phyloP scores from a whole-genome alignment of 768 basidiomycete genomes.

The Cubamyces lactineus region DNA sequence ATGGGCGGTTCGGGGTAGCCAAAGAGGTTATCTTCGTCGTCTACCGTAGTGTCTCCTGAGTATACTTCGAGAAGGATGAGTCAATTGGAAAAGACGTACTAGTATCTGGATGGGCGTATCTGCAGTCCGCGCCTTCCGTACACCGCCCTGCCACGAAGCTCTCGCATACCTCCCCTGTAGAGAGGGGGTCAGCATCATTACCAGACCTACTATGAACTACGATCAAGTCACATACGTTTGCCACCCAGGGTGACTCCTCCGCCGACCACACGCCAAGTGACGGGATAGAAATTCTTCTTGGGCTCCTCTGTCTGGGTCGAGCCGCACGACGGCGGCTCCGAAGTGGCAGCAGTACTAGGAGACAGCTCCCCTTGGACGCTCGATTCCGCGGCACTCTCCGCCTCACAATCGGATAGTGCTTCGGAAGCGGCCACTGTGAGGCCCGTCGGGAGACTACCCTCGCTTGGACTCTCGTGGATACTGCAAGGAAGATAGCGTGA shows the following conservation, averaged over 20 bases:
- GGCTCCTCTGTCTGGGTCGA: constrained; percentile 36
- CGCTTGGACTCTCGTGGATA: constrained; percentile 12
- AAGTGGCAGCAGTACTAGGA: constrained; percentile 6
- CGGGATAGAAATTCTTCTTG: constrained; percentile 56
- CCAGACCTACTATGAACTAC: neutral
- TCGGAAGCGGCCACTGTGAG: constrained; percentile 2
- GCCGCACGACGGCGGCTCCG: neutral
- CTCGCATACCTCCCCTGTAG: constrained; percentile 33
- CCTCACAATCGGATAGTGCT: constrained; percentile 13
- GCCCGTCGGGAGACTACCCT: constrained; percentile 1
- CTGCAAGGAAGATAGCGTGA: neutral
- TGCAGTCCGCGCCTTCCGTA: constrained; percentile 33
- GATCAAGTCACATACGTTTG: constrained; percentile 23
- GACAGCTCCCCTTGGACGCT: constrained; percentile 9
- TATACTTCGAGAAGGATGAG: neutral
- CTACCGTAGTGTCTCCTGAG: neutral
- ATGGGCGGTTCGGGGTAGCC: constrained; percentile 5
- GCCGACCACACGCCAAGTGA: constrained; percentile 78
- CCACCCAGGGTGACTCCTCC: constrained; percentile 74
- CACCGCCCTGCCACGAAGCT: constrained; percentile 33
- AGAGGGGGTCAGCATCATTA: neutral
- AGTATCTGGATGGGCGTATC: constrained; percentile 30
- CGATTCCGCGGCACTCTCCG: constrained; percentile 19
- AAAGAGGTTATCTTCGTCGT: constrained; percentile 6
- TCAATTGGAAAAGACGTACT: constrained; percentile 2